phyloP scores from a whole-genome alignment of 2,329 filamentous ascomycete genomes.

The Neofusicoccum ribis region DNA sequence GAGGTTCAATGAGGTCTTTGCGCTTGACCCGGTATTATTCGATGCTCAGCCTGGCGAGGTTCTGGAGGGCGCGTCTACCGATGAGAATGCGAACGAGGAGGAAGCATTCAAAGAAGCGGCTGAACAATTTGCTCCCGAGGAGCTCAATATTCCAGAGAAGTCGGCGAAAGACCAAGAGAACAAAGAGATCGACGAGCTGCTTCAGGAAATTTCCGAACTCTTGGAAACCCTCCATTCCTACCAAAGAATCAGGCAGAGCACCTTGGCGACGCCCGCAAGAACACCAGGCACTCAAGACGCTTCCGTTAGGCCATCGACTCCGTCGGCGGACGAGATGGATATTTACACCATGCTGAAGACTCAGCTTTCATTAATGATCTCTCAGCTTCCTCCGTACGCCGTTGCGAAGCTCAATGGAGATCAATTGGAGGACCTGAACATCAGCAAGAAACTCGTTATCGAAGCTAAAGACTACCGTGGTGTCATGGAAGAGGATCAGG shows the following conservation, averaged over 20 bases:
- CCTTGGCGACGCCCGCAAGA: slow-evolving; percentile 49
- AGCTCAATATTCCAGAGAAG: slow-evolving; percentile 27
- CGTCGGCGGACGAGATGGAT: slow-evolving; percentile 59
- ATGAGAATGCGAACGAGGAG: slow-evolving; percentile 37
- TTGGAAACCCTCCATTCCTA: slow-evolving; percentile 76
- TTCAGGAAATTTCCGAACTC: slow-evolving; percentile 72
- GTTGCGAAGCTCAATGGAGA: slow-evolving; percentile 85
- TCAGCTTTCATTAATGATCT: slow-evolving; percentile 72
- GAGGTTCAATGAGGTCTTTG: slow-evolving; percentile 65
- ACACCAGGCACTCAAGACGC: slow-evolving; percentile 6
- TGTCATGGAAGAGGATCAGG: slow-evolving; percentile 79
- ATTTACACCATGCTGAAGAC: slow-evolving; percentile 73
- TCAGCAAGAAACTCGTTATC: slow-evolving; percentile 76
- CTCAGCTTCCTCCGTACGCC: slow-evolving; percentile 77
- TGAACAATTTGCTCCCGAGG: slow-evolving; percentile 37
- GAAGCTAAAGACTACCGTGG: slow-evolving; percentile 73
- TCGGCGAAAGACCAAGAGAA: slow-evolving; percentile 37
- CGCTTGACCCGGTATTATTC: slow-evolving; percentile 49
- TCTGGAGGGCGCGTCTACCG: slow-evolving; percentile 28
- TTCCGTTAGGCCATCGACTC: slow-evolving; percentile 55
- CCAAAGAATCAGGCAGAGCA: slow-evolving; percentile 75
- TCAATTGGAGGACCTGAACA: slow-evolving; percentile 77
- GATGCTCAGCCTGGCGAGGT: slow-evolving; percentile 25
- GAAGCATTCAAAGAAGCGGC: slow-evolving; percentile 40
- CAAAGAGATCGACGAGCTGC: slow-evolving; percentile 65